Evolutionary conservation across 306 rosid species (phyloP), one percentile per base, ranked within the genome.

Genomic region (Betula pendula): DNA sequence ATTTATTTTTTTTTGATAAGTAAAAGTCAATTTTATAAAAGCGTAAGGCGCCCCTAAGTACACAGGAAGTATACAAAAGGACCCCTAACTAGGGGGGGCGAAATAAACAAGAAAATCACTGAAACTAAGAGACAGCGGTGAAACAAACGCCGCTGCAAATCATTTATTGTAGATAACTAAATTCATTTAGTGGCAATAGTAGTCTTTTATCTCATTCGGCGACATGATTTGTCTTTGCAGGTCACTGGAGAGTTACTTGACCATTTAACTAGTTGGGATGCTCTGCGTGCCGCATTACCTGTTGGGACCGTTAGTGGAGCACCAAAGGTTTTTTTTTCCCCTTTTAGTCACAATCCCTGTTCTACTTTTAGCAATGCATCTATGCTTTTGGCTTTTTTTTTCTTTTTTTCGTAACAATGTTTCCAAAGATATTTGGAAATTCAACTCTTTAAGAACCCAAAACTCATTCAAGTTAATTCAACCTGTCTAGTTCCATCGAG

Each of bases 261-360:
- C 79, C 76, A 87, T 76, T 86, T 91, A 77, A 89, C 86, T 69
- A 86, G 92, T 66, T 96, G 99, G 99, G 99, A 96, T 86, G 99
- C 82, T 66, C 82, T 92, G 82, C 97, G 97, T 13, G 82, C 90
- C 17, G 97, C 99, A 17, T 83, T 95, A 80, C 99, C 99, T 2
- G 98, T 96, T 74, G 99, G 99, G 74, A 96, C 99, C 45, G 99
- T 96, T 71, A 96, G 99, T 8, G 99, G 99, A 81, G 99, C 99
- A 35, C 99, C 99, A 1, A 95, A 95, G 99, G 96, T 91, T 80
- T 71, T 52, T 24, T 70, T 43, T 38, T 45, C 75, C 59, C 27
- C 25, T 8, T 70, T 42, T 14, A 51, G 63, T 49, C 68, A 31
- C 33, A 53, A 44, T 43, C 75, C 74, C 33, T 52, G 9, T 59